phyloP scores from a whole-genome alignment of 2,329 filamentous ascomycete genomes.

The Monosporascus sp. region DNA sequence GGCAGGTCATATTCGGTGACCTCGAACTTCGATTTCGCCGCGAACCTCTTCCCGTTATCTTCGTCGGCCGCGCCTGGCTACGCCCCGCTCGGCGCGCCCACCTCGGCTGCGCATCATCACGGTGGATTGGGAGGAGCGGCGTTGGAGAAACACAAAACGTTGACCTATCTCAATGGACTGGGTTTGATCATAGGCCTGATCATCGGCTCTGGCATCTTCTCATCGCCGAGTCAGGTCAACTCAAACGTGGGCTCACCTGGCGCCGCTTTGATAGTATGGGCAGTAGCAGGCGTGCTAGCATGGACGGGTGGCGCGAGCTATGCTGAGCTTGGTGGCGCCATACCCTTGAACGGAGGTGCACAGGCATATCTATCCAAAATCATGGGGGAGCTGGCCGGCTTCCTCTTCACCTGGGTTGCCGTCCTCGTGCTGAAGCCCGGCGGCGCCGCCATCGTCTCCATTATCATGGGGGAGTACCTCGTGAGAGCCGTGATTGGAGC shows the following conservation, averaged over 20 bases:
- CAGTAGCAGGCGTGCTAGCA: slow-evolving; percentile 81
- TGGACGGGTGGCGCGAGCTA: slow-evolving; percentile 97
- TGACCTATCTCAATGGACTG: slow-evolving; percentile 91
- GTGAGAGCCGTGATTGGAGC: slow-evolving; percentile 80
- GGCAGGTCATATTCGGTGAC: slow-evolving; percentile 80
- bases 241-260: slow-evolving; percentile 86
- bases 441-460: slow-evolving; percentile 87
- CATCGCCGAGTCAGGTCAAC: slow-evolving; percentile 88
- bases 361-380: slow-evolving; percentile 96
- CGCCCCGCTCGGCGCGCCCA: slow-evolving; percentile 76
- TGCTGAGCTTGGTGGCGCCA: slow-evolving; percentile 90
- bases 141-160: slow-evolving; percentile 88
- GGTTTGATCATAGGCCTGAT: slow-evolving; percentile 89
- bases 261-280: slow-evolving; percentile 86
- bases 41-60: slow-evolving; percentile 85
- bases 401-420: slow-evolving; percentile 94
- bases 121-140: slow-evolving; percentile 66
- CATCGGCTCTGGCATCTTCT: slow-evolving; percentile 95
- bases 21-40: slow-evolving; percentile 93
- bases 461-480: slow-evolving; percentile 98
- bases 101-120: slow-evolving; percentile 43
- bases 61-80: slow-evolving; percentile 71
- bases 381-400: slow-evolving; percentile 87
- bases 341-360: slow-evolving; percentile 89
- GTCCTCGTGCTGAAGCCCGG: slow-evolving; percentile 93